Percentiles rank a stretch among this genome's conserved stretches.
Evolutionary conservation across 805 yeast species (phyloP).

Genomic region (Ogataea nonfermentans): DNA sequence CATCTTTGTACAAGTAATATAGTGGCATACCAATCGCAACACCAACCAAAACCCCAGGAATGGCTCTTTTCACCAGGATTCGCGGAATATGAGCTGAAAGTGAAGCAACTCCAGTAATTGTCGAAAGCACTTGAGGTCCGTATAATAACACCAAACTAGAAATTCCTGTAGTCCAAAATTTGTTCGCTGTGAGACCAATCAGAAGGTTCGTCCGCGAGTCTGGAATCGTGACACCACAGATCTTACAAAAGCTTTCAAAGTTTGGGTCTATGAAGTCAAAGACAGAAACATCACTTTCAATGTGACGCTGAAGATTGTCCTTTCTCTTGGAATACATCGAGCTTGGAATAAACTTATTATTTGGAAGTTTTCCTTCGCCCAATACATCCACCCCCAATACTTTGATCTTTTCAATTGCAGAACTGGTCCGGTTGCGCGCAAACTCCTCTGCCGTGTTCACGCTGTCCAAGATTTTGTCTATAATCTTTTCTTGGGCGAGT

Average conservation of each 20-base stretch:
- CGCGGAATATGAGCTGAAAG: conserved; percentile 30
- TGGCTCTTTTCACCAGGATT: conserved; percentile 23
- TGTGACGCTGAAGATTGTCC: conserved; percentile 57
- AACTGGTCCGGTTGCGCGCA: conserved; percentile 61
- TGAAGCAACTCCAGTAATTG: conserved; percentile 32
- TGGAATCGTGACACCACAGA: conserved; percentile 35
- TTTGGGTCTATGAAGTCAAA: conserved; percentile 82
- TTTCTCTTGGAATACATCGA: conserved; percentile 79
- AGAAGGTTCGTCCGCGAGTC: conserved; percentile 35
- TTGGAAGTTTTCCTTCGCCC: conserved; percentile 59
- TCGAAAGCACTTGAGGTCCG: conserved; percentile 30
- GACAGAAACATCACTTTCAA: conserved; percentile 59
- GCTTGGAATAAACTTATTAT: conserved; percentile 62
- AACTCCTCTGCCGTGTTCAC: conserved; percentile 64
- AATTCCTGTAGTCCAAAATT: conserved; percentile 29
- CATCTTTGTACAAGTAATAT: conserved; percentile 65
- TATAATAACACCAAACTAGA: conserved; percentile 28
- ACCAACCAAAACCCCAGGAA: conserved; percentile 33
- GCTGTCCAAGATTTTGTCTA: conserved; percentile 59
- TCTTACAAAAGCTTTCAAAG: conserved; percentile 51
- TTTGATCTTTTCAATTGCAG: conserved; percentile 61
- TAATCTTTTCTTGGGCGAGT: conserved; percentile 65
- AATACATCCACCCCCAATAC: conserved; percentile 60
- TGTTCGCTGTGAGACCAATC: conserved; percentile 21
- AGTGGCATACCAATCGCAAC: conserved; percentile 36